These are phyloP conservation scores for Colletotrichum caudatum DNA, from an alignment of 2,329 filamentous ascomycete genomes.

Conservation along the genomic window DNA sequence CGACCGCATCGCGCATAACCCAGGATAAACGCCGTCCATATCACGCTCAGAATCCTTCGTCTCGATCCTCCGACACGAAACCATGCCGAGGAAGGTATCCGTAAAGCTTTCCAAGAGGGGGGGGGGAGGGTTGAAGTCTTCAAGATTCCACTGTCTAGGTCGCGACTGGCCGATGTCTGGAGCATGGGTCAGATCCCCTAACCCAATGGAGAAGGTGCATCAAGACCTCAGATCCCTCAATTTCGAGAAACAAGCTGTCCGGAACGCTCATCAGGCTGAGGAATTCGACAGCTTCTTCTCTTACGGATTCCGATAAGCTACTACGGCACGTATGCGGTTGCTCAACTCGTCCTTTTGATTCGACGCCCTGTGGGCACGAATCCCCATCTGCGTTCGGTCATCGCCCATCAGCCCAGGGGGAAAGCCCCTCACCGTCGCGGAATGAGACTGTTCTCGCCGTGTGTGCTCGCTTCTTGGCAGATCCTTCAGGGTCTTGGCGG, in stretches of 20 bases:
- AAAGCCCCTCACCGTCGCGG: neutral
- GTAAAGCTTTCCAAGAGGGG: neutral
- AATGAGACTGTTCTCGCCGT: neutral
- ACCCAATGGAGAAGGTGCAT: slow-evolving; percentile 24
- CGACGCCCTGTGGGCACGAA: neutral
- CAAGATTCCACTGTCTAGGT: neutral
- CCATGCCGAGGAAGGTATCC: slow-evolving; percentile 17
- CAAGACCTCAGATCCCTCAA: neutral
- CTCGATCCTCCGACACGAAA: slow-evolving; percentile 12
- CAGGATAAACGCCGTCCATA: neutral
- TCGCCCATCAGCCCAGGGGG: neutral
- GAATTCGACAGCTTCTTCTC: neutral
- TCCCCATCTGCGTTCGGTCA: neutral
- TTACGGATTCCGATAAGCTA: neutral
- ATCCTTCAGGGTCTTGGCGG: slow-evolving; percentile 28
- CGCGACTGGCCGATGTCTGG: neutral
- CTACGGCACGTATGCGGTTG: neutral
- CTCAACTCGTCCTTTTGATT: neutral
- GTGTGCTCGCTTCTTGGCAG: slow-evolving; percentile 25
- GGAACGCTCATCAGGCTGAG: neutral
- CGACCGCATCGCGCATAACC: neutral
- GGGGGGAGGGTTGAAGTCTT: slow-evolving; percentile 1
- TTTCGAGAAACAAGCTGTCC: neutral
- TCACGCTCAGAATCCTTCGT: slow-evolving; percentile 14
- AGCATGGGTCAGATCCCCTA: neutral